Base-by-base conservation (phyloP, 1,284 basidiomycete species). In the Ceratobasidium sp. region DNA sequence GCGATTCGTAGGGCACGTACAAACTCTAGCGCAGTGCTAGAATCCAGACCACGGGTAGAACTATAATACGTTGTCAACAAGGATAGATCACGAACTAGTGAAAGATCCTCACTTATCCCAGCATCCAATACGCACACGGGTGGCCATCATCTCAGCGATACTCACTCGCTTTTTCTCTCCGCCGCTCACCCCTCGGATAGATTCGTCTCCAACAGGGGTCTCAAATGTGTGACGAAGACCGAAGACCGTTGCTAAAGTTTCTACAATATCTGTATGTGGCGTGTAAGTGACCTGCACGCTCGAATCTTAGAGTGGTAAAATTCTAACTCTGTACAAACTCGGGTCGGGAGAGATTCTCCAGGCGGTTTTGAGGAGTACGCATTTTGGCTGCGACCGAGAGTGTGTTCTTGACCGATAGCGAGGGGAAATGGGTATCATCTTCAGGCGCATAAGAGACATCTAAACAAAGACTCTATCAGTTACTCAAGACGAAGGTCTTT, bases 151-250 rank as follows among this genome's bases (percentile, higher is more conserved):
- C 80, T 94, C 93, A 11, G 87, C 85, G 76, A 94, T 91, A 0
- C 89, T 91, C 0, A 94, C 92, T 47, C 93, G 87, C 80, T 92
- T 91, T 81, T 90, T 89, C 83, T 94, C 90, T 55, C 95, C 94
- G 21, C 93, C 94, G 30, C 89, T 90, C 0, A 95, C 87, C 61
- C 94, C 94, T 6, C 92, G 84, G 2, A 94, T 83, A 3, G 87
- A 85, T 3, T 89, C 89, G 80, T 94, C 88, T 2, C 94, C 94
- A 26, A 95, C 91, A 2, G 92, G 87, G 0, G 93, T 95, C 76
- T 91, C 83, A 73, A 85, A 84, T 0, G 91, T 94, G 75, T 92
- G 91, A n/a, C 83, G 83, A 66, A 96, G 82, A 8, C 92, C 91
- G 77, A 95, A 91, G 23, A 92, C 85, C 16, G 89, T 90, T 77